Conservation (phyloP, 257 asterid genomes). For the Osmanthus fragrans region DNA sequence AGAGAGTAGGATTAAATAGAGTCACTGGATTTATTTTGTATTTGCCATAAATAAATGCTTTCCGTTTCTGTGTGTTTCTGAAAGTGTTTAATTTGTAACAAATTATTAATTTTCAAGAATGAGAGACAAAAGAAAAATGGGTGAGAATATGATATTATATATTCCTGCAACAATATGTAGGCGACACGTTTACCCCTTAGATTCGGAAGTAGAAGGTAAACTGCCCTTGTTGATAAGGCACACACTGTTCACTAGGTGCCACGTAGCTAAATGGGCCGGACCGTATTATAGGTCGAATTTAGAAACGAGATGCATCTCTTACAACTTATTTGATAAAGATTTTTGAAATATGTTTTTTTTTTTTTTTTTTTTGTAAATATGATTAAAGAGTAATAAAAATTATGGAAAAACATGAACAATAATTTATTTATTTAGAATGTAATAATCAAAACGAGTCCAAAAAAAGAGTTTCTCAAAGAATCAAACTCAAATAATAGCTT, state of each 20-base stretch:
- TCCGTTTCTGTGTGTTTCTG: neutral
- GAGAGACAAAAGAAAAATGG: neutral
- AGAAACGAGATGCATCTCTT: neutral
- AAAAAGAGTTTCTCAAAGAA: too few relatives aligned
- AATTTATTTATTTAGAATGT: too few relatives aligned
- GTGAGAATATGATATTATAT: neutral
- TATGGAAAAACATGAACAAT: too few relatives aligned
- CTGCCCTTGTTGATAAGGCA: slow-evolving; percentile 4
- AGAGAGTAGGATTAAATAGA: neutral
- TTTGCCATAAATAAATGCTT: neutral
- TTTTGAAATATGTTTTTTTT: too few relatives aligned
- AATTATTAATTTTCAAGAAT: neutral
- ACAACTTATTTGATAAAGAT: too few relatives aligned
- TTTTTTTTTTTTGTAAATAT: too few relatives aligned
- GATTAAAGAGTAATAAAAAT: too few relatives aligned
- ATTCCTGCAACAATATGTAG: slow-evolving; percentile 24
- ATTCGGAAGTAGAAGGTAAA: slow-evolving; percentile 13
- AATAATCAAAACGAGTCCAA: too few relatives aligned
- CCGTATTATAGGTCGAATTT: neutral
- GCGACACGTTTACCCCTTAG: slow-evolving; percentile 23
- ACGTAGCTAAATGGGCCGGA: neutral
- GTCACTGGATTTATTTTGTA: neutral
- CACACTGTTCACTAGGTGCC: neutral
- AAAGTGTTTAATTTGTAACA: neutral
- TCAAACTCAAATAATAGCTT: too few relatives aligned